Evolutionary conservation across 2,329 filamentous ascomycete genomes (phyloP), one percentile per base, ranked within the genome.

Genomic region (Diaporthe sp.): DNA sequence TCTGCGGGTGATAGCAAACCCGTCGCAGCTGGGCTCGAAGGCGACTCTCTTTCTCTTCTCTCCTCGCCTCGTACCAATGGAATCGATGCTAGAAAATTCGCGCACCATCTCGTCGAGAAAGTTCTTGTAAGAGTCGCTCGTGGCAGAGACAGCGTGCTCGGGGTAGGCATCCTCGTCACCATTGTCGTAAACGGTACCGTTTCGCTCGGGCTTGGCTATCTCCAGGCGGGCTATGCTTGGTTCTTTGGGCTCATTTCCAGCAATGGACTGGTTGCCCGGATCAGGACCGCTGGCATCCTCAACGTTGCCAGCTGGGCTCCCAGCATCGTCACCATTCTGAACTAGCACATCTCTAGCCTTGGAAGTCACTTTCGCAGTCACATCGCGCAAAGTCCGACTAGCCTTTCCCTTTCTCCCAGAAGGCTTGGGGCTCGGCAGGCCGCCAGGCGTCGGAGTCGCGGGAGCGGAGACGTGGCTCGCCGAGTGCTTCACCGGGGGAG

Each of bases 141-240:
- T n/a, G 12, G 72, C 28, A 39, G 59, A 19, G 1, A 73, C 37
- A 25, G 72, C 72, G 17, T 73, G 28, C 12, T 73, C 51, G 13
- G 72, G 61, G 39, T 73, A 73, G n/a, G 72, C 59, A 9, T 67
- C 59, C 19, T 67, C 72, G 13, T 19, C 59, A 4, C n/a, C 71
- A 46, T 49, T 37, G 9, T 58, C 34, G 17, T 22, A 13, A 25
- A 39, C 31, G 3, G 19, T 4, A 51, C 22, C 51, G 44, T 19
- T 17, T 3, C 12, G 3, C 49, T 55, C n/a, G 3, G 51, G 22
- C 17, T 28, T 9, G 6, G 13, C 17, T 19, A 9, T 9, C 17
- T 28, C 13, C 22, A 8, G 13, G 8, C 17, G n/a, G 28, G n/a
- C 17, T 10, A 0, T 22, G 8, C 13, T 4, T 8, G 25, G 7